Base-by-base conservation (phyloP, 2,329 filamentous ascomycete genomes). In the Blumeria hordei region DNA sequence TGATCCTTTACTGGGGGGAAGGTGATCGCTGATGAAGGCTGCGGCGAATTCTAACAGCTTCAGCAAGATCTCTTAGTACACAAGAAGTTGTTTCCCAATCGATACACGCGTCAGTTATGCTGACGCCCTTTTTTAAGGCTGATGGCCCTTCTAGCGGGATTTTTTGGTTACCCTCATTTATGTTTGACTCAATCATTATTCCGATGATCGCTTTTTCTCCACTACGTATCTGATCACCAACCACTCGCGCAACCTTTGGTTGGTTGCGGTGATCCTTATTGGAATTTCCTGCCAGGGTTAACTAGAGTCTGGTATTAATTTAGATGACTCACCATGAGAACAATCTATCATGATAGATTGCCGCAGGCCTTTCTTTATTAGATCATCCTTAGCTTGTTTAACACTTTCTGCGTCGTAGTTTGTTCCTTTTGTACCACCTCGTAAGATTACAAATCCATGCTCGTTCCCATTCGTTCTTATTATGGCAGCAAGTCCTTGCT, bases 121-220 rank as follows among this genome's bases (percentile, higher is more conserved):
- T 92, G 65, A 96, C 85, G 63, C 92, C 92, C 69, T 94, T 88
- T 71, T 94, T 83, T 58, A 96, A 77, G 36, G 82, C 88, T 8
- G 76, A 74, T 68, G 85, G 87, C 65, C 88, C 90, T 70, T 94
- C 86, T 55, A 80, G 74, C 36, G 88, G 86, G 3, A 95, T 86
- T 69, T 95, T 95, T 68, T 98, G 92, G 69, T 76, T 85, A 61
- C 85, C 88, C 71, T 95, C 90, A 64, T 90, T 83, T 70, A 96
- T 93, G 69, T 96, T 85, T 69, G 85, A 93, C 74, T 98, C 92
- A 64, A 98, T 94, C 92, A 98, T 98, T 57, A 96, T 86, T 64
- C 92, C 92, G 79, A 95, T 90, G 65, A 98, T 92, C 52, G 74
- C 83, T 21, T 62, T 57, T 71, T 96, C 90, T 37, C 92, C 92